phyloP scores from a whole-genome alignment of 2,329 filamentous ascomycete genomes.

The Aspergillus sojae region DNA sequence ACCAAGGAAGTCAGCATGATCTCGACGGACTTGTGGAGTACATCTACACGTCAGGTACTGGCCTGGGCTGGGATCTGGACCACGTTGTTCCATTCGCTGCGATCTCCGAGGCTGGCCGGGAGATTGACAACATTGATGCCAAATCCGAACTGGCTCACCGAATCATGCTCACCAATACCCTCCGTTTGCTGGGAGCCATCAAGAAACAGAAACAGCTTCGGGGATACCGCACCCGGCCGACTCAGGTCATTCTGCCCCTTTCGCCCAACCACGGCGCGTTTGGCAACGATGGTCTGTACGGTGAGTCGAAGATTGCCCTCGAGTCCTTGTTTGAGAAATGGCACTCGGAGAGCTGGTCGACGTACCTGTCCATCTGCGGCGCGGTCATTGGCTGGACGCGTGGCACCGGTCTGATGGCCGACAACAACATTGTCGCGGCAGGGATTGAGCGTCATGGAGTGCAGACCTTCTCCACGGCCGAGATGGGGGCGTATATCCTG shows the following conservation, averaged over 20 bases:
- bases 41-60: constrained; percentile 94
- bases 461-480: constrained; percentile 96
- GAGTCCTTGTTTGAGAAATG: constrained; percentile 98
- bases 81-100: constrained; percentile 95
- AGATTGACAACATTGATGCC: constrained; percentile 95
- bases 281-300: constrained; percentile 96
- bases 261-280: constrained; percentile 99
- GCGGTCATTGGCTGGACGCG: constrained; percentile 99
- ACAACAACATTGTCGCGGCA: constrained; percentile 96
- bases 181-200: constrained; percentile 85
- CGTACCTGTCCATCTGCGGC: constrained; percentile 97
- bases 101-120: constrained; percentile 95
- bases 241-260: constrained; percentile 91
- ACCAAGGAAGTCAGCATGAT: constrained; percentile 97
- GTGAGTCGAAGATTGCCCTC: constrained; percentile 93
- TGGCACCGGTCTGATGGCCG: constrained; percentile 95
- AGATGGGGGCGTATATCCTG: constrained; percentile 99
- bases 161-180: constrained; percentile 97
- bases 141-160: constrained; percentile 97
- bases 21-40: constrained; percentile 92
- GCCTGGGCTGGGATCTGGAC: constrained; percentile 97
- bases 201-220: constrained; percentile 87
- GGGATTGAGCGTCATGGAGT: constrained; percentile 96
- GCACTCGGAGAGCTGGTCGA: constrained; percentile 96
- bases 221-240: constrained; percentile 91